A percentile compares a stretch with the other conserved stretches of the same genome.
Conservation (phyloP, 495 filamentous ascomycete genomes). For the Hyaloscypha finlandica region DNA sequence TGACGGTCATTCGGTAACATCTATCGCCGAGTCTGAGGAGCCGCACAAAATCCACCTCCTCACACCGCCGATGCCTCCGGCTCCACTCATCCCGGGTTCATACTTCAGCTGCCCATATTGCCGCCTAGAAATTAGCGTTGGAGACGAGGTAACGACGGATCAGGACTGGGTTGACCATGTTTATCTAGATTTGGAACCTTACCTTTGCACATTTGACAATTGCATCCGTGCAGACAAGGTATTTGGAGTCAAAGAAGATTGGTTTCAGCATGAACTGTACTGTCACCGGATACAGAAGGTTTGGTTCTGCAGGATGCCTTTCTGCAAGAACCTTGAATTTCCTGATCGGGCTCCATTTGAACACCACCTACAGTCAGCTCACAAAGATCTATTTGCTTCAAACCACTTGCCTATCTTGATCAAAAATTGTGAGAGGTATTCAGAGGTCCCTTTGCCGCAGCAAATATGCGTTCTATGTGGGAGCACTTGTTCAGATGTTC, state of each 20-base stretch:
- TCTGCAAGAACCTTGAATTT: slow-evolving; percentile 20
- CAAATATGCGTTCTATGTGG: slow-evolving; percentile 15
- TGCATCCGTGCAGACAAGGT: slow-evolving; percentile 22
- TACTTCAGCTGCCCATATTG: slow-evolving; percentile 28
- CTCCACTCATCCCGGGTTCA: background rate
- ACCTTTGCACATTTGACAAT: slow-evolving; percentile 32
- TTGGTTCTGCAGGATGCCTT: slow-evolving; percentile 32
- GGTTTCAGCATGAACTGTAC: slow-evolving; percentile 35
- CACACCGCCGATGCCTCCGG: background rate
- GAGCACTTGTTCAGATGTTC: background rate
- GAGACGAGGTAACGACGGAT: slow-evolving; percentile 6
- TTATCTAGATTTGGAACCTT: slow-evolving; percentile 32
- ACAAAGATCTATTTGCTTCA: background rate
- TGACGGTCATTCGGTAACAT: no score
- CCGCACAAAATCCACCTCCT: no score
- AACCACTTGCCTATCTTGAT: slow-evolving; percentile 1
- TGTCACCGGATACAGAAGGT: slow-evolving; percentile 27
- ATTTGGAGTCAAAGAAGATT: slow-evolving; percentile 29
- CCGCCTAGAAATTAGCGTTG: slow-evolving; percentile 21
- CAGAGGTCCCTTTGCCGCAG: background rate
- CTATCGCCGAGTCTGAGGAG: background rate
- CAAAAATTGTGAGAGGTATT: slow-evolving; percentile 20
- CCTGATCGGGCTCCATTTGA: slow-evolving; percentile 13
- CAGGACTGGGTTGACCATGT: slow-evolving; percentile 31
- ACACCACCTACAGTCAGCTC: slow-evolving; percentile 10